Evolutionary conservation across 2,329 filamentous ascomycete genomes (phyloP), one percentile per base, ranked within the genome.

Genomic region (Ambrosiella beaveri): DNA sequence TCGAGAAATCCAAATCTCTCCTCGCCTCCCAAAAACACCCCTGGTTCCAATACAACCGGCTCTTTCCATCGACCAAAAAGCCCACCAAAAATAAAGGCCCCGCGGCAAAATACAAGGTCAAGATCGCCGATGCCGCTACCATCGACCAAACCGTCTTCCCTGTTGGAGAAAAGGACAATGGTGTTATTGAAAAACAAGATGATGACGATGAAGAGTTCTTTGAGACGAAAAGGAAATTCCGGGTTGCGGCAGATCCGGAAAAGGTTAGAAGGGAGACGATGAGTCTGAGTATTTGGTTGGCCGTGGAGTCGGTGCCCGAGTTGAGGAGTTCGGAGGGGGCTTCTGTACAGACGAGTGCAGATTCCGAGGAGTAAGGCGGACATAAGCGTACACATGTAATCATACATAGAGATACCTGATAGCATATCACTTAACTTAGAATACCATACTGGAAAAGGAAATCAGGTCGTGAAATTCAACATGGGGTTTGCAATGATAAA

Each of bases 1-100:
- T 75, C 50, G 85, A 88, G 68, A 81, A 85, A 41, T 75, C 74
- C 58, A 84, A 84, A 67, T 71, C 76, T 44, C 71, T 80, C 52
- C 68, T 85, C 56, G 69, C 65, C 38, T 71, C 74, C 55, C 68
- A 71, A 45, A 72, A 71, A 2, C 71, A 70, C 60, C 63, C 69
- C 53, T 80, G 75, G 73, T 78, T 70, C 60, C 79, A 80, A 66
- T 81, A 79, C 66, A 81, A 81, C 61, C 71, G 75, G 57, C 68
- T 81, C 11, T 78, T 77, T 63, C 73, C 77, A 61, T 68, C 74
- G 15, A 70, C 70, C 35, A 62, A 67, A 8, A 68, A 65, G 59
- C 40, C 8, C 4, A 8, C n/a, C 2, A 8, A 47, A 47, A 17
- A 8, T 37, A 2, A 51, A 38, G 15, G 49, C 19, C 8, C 40